phyloP scores from a whole-genome alignment of 2,329 filamentous ascomycete genomes.

The Fonsecaea nubica region DNA sequence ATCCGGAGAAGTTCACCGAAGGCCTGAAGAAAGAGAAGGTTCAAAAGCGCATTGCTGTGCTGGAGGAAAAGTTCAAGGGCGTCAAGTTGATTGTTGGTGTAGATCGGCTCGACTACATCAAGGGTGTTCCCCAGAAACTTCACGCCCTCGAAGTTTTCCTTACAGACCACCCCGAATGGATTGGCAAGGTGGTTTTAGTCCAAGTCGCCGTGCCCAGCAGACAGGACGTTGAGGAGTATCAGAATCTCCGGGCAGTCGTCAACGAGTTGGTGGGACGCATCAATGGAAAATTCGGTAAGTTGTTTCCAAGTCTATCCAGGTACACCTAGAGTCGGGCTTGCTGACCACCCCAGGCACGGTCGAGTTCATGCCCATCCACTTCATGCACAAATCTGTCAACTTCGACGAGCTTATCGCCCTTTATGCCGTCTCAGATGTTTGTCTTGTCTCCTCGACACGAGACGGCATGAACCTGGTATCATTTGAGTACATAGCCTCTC shows the following conservation, averaged over 20 bases:
- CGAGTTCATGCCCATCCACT: conserved; percentile 99
- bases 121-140: conserved; percentile 95
- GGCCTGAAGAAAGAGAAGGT: conserved; percentile 85
- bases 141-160: conserved; percentile 96
- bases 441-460: conserved; percentile 90
- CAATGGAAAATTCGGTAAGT: conserved; percentile 84
- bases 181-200: conserved; percentile 93
- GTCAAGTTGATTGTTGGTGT: conserved; percentile 97
- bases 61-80: conserved; percentile 90
- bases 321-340: conserved; percentile 14
- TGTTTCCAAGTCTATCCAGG: conserved; percentile 8
- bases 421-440: conserved; percentile 90
- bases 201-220: conserved; percentile 94
- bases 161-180: conserved; percentile 96
- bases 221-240: conserved; percentile 97
- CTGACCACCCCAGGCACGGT: conserved; percentile 68
- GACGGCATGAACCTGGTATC: conserved; percentile 99
- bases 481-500: conserved; percentile 96
- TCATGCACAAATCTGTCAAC: conserved; percentile 92
- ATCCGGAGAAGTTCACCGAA: conserved; percentile 94
- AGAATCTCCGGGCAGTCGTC: conserved; percentile 91
- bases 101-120: conserved; percentile 97
- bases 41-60: conserved; percentile 80
- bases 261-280: conserved; percentile 97
- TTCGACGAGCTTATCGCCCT: conserved; percentile 95